These are phyloP conservation scores for Cyberlindnera veronae DNA, from an alignment of 805 yeast genomes.

Conservation along the genomic window DNA sequence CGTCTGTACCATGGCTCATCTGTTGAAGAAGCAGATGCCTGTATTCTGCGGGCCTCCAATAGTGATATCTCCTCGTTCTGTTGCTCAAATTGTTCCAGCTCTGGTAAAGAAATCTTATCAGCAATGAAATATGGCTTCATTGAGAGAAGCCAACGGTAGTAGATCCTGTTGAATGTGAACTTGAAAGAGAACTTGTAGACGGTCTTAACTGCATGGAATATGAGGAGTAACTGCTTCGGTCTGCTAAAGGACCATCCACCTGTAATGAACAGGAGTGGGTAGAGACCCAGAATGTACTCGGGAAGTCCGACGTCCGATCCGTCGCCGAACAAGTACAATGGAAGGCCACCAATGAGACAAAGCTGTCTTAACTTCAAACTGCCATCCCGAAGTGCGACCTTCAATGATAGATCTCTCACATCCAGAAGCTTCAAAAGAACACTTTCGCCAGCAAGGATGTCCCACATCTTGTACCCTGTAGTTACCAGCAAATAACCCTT, in stretches of 20 bases:
- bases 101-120: constrained; percentile 11
- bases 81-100: constrained; percentile 3
- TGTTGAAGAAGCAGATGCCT: not conserved
- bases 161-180: constrained; percentile 31
- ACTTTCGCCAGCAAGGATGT: constrained; percentile 30
- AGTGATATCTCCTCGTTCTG: not conserved
- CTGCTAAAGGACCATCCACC: not conserved
- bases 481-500: constrained; percentile 19
- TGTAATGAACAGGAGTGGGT: not conserved
- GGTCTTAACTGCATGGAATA: constrained; percentile 10
- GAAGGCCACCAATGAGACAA: constrained; percentile 28
- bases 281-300: constrained; percentile 24
- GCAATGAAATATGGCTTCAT: constrained; percentile 34
- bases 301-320: constrained; percentile 14
- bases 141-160: constrained; percentile 33
- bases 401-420: constrained; percentile 16
- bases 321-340: constrained; percentile 27
- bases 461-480: constrained; percentile 30
- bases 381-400: constrained; percentile 13
- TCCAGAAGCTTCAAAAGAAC: constrained; percentile 31
- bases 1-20: constrained; percentile 6
- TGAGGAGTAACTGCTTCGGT: constrained; percentile 9
- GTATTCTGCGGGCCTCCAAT: not conserved
- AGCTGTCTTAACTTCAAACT: constrained; percentile 12
- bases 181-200: constrained; percentile 20